These are phyloP conservation scores for Chrysophaeum taylorii DNA, from an alignment of 352 stramenopile species.

Conservation along the genomic window DNA sequence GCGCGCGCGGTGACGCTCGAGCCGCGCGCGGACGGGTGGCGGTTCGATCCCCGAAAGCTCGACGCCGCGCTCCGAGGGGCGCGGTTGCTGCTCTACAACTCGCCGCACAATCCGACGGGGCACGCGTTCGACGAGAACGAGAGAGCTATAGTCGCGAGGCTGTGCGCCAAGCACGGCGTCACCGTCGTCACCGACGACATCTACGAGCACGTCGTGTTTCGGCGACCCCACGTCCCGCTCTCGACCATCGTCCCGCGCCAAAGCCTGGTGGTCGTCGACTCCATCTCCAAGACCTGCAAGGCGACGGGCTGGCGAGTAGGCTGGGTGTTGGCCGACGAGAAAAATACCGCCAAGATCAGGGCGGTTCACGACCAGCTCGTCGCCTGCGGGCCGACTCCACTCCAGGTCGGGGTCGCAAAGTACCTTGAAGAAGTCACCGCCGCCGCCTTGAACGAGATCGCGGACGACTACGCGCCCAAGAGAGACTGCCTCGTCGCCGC, in stretches of 20 bases:
- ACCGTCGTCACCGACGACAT: slow-evolving; percentile 53
- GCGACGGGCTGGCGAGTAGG: slow-evolving; percentile 83
- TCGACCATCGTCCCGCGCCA: slow-evolving; percentile 60
- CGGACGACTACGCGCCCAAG: background rate
- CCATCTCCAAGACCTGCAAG: slow-evolving; percentile 76
- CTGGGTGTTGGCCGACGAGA: slow-evolving; percentile 69
- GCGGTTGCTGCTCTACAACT: slow-evolving; percentile 46
- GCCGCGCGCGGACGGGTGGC: slow-evolving; percentile 32
- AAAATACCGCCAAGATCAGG: slow-evolving; percentile 33
- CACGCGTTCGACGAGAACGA: slow-evolving; percentile 41
- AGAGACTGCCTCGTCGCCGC: slow-evolving; percentile 26
- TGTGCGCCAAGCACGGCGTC: slow-evolving; percentile 41
- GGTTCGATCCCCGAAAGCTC: slow-evolving; percentile 39
- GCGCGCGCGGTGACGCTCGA: slow-evolving; percentile 57
- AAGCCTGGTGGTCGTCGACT: slow-evolving; percentile 75
- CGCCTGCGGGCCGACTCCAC: slow-evolving; percentile 60
- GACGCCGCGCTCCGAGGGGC: slow-evolving; percentile 35
- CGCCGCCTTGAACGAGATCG: background rate
- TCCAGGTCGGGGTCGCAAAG: slow-evolving; percentile 64
- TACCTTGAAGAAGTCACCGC: slow-evolving; percentile 37
- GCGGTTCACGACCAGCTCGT: slow-evolving; percentile 45
- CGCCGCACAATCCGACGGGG: slow-evolving; percentile 53
- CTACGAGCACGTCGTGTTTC: slow-evolving; percentile 48
- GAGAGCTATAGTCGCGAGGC: slow-evolving; percentile 34
- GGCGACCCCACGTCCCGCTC: slow-evolving; percentile 30